phyloP scores from a whole-genome alignment of 208 protist genomes.

The Leptomonas pyrrhocoris region DNA sequence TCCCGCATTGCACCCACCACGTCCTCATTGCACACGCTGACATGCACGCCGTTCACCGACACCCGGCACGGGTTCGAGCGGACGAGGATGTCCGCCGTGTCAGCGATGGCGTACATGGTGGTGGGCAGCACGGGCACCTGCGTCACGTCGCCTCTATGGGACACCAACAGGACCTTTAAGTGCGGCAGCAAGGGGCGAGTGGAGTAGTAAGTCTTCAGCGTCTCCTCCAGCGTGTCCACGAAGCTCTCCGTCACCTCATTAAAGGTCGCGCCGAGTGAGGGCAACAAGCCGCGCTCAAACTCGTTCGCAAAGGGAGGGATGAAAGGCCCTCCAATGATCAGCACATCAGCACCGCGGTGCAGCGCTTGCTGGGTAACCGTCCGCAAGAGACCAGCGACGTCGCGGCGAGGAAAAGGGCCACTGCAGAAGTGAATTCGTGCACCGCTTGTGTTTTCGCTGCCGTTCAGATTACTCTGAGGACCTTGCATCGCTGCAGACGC shows the following conservation, averaged over 20 bases:
- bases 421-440: conserved; percentile 87
- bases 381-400: conserved; percentile 55
- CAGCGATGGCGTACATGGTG: conserved; percentile 76
- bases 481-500: neutral
- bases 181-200: conserved; percentile 34
- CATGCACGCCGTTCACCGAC: conserved; percentile 75
- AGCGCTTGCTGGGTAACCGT: conserved; percentile 61
- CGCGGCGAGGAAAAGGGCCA: conserved; percentile 79
- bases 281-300: conserved; percentile 62
- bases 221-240: conserved; percentile 73
- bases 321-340: conserved; percentile 87
- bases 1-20: conserved; percentile 73
- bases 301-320: conserved; percentile 60
- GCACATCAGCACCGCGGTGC: conserved; percentile 70
- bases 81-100: conserved; percentile 64
- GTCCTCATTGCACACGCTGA: conserved; percentile 87
- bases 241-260: conserved; percentile 65
- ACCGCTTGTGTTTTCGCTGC: neutral
- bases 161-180: conserved; percentile 76
- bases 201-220: conserved; percentile 62
- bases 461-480: neutral
- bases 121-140: conserved; percentile 82
- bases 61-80: conserved; percentile 86
- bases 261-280: conserved; percentile 55
- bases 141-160: conserved; percentile 75